Evolutionary conservation across 768 basidiomycete genomes (phyloP).

Genomic region (Tubosaeta brunneosetosa): DNA sequence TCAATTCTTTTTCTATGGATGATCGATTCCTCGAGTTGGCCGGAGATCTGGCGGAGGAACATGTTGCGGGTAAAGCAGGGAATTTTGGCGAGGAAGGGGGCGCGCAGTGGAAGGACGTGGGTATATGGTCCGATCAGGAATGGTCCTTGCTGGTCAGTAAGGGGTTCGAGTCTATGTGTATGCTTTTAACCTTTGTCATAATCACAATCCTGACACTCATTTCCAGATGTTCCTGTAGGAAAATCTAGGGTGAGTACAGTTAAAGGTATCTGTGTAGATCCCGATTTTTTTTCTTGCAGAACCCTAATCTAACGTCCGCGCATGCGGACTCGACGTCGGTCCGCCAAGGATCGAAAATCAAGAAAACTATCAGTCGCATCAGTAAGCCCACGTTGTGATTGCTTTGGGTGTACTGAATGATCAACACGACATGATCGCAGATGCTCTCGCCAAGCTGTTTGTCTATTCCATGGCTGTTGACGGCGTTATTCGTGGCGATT

Average conservation of each 20-base stretch:
- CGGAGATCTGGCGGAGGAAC: constrained; percentile 67
- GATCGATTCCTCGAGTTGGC: constrained; percentile 71
- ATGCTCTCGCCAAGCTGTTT: constrained; percentile 76
- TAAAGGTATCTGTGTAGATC: background rate
- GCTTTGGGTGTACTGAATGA: background rate
- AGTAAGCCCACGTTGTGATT: constrained; percentile 33
- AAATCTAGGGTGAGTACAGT: constrained; percentile 48
- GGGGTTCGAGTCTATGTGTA: constrained; percentile 77
- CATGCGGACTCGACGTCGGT: constrained; percentile 66
- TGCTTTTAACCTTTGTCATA: constrained; percentile 5
- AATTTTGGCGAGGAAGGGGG: constrained; percentile 50
- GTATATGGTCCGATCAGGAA: constrained; percentile 82
- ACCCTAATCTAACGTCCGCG: constrained; percentile 57
- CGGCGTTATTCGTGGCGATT: constrained; percentile 50
- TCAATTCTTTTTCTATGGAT: constrained; percentile 69
- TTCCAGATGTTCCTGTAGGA: constrained; percentile 46
- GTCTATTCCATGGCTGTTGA: constrained; percentile 90
- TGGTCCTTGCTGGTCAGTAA: constrained; percentile 83
- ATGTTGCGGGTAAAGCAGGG: constrained; percentile 59
- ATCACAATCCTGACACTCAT: constrained; percentile 36
- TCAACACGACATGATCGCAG: constrained; percentile 32
- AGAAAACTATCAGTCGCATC: constrained; percentile 63
- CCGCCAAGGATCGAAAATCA: constrained; percentile 55
- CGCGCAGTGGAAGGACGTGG: constrained; percentile 74
- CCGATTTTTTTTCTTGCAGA: constrained; percentile 35